Evolutionary conservation across 73 alveolate species (phyloP).

Genomic region (Stentor roeselii): DNA sequence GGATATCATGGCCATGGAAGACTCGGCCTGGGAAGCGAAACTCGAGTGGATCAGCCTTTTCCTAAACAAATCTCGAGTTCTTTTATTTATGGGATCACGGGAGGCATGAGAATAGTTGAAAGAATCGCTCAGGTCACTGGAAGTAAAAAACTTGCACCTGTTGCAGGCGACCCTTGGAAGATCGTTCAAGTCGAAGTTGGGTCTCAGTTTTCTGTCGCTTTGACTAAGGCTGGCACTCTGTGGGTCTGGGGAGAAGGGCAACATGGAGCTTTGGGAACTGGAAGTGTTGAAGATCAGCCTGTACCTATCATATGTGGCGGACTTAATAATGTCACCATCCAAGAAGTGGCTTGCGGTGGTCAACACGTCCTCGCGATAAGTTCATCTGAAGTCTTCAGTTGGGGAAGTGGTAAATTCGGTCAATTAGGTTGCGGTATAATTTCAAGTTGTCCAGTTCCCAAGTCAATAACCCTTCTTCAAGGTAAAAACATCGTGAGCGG

Average conservation of each 20-base stretch:
- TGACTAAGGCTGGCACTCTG: conserved; percentile 45
- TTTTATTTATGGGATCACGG: conserved; percentile 14
- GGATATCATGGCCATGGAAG: conserved; percentile 69
- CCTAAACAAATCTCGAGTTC: not conserved
- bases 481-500: not conserved
- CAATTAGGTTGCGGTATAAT: conserved; percentile 41
- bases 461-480: not conserved
- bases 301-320: conserved; percentile 18
- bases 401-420: conserved; percentile 65
- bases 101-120: conserved; percentile 17
- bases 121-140: conserved; percentile 25
- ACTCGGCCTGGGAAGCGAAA: conserved; percentile 48
- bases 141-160: not conserved
- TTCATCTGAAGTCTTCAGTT: conserved; percentile 38
- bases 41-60: not conserved
- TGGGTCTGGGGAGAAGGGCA: conserved; percentile 59
- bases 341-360: conserved; percentile 51
- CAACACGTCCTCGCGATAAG: conserved; percentile 38
- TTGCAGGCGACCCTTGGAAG: conserved; percentile 10
- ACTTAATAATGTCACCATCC: conserved; percentile 1
- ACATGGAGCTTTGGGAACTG: conserved; percentile 57
- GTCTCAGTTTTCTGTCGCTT: conserved; percentile 36
- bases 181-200: conserved; percentile 46
- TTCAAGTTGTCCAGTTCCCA: conserved; percentile 34
- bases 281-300: conserved; percentile 34